phyloP scores from a whole-genome alignment of 2,329 filamentous ascomycete genomes.

The Microdochium trichocladiopsis region DNA sequence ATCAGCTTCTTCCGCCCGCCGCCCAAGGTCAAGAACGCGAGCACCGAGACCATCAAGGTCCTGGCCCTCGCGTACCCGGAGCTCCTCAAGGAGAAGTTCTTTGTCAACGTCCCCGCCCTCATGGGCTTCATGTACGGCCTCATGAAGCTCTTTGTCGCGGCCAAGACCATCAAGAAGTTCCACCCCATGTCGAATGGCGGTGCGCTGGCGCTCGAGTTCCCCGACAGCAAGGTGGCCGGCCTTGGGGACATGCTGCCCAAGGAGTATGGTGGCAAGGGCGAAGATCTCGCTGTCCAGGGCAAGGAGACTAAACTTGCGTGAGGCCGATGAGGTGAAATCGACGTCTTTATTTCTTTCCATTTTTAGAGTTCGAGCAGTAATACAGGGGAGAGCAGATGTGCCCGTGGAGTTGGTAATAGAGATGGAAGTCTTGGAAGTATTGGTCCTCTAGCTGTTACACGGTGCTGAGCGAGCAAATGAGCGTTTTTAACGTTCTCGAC shows the following conservation, averaged over 20 bases:
- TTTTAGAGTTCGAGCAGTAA: too few relatives aligned
- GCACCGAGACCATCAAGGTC: conserved; percentile 72
- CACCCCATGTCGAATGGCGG: conserved; percentile 70
- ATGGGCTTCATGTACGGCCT: conserved; percentile 83
- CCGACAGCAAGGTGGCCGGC: conserved; percentile 40
- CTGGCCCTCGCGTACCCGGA: conserved; percentile 85
- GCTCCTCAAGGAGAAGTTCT: conserved; percentile 85
- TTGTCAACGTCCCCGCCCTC: conserved; percentile 84
- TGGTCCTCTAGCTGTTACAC: too few relatives aligned
- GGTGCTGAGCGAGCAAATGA: background rate
- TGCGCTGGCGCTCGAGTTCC: conserved; percentile 54
- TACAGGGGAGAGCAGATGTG: too few relatives aligned
- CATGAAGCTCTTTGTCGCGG: conserved; percentile 68
- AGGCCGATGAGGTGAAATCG: too few relatives aligned
- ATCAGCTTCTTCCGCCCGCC: conserved; percentile 83
- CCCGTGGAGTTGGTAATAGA: too few relatives aligned
- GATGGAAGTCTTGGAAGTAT: background rate
- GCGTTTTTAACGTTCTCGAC: background rate
- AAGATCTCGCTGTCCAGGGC: conserved; percentile 25
- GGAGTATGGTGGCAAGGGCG: conserved; percentile 71
- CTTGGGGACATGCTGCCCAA: conserved; percentile 62
- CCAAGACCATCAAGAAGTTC: conserved; percentile 72
- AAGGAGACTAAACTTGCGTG: conserved; percentile 14
- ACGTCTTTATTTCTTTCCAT: too few relatives aligned
- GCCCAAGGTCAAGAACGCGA: conserved; percentile 66